Conservation (phyloP, 2,329 filamentous ascomycete genomes). For the Trichoderma asperellum region DNA sequence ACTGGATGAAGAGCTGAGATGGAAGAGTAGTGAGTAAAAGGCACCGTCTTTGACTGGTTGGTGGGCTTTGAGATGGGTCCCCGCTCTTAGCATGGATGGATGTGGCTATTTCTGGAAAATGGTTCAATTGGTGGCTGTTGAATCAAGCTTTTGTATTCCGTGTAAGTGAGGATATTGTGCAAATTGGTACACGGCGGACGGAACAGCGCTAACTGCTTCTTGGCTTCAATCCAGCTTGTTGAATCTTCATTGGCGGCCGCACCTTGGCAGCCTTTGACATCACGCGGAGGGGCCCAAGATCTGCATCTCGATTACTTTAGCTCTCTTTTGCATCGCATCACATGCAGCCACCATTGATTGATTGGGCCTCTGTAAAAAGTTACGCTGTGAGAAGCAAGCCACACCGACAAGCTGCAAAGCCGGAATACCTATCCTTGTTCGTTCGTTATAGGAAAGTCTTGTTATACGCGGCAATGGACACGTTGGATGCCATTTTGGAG, state of each 20-base stretch:
- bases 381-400: not conserved
- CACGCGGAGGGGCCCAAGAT: not conserved
- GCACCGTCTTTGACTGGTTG: not conserved
- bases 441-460: no score
- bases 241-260: not conserved
- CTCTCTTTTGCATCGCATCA: not conserved
- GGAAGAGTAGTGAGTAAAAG: not conserved
- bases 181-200: no score
- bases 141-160: not conserved
- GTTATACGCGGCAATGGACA: conserved; percentile 34
- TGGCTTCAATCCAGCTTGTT: not conserved
- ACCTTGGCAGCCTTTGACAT: conserved; percentile 1
- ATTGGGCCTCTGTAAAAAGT: not conserved
- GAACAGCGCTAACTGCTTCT: not conserved
- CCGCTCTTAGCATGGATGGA: not conserved
- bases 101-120: not conserved
- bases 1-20: not conserved
- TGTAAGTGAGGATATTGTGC: not conserved
- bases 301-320: not conserved
- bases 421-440: not conserved
- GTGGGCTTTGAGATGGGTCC: not conserved
- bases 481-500: conserved; percentile 38
- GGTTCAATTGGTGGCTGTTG: not conserved
- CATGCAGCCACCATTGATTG: not conserved
- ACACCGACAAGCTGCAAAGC: not conserved